Conservation (phyloP, 2,329 filamentous ascomycete species). For the Penicillium glabrum region DNA sequence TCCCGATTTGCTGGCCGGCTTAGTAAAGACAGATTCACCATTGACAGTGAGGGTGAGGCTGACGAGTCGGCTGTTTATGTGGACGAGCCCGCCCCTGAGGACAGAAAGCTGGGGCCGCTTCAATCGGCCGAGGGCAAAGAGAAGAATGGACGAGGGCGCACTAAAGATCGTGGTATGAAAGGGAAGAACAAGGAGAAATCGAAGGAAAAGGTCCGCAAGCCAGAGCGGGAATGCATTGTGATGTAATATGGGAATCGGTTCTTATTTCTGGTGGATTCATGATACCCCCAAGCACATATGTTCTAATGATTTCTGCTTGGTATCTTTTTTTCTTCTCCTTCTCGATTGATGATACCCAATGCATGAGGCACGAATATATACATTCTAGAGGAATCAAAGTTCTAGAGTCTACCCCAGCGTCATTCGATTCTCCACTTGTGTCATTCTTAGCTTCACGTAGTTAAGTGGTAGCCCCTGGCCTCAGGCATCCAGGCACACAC, state of each 20-base stretch:
- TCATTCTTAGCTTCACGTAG: neutral
- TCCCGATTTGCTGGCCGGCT: conserved; percentile 35
- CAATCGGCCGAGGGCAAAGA: conserved; percentile 23
- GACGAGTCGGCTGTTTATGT: conserved; percentile 26
- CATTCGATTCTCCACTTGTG: neutral
- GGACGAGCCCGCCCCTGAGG: conserved; percentile 15
- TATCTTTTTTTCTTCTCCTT: conserved; percentile 5
- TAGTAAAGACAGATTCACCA: conserved; percentile 31
- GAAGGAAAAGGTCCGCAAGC: conserved; percentile 36
- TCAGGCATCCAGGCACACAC: conserved; percentile 10
- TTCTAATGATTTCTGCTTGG: neutral
- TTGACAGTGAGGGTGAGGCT: conserved; percentile 28
- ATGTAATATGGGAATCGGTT: conserved; percentile 10
- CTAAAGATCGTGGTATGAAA: conserved; percentile 21
- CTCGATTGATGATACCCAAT: conserved; percentile 17
- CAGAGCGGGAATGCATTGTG: conserved; percentile 43
- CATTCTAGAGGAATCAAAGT: neutral
- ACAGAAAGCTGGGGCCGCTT: conserved; percentile 12
- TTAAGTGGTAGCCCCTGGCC: neutral
- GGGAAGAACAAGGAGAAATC: conserved; percentile 35
- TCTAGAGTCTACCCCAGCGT: neutral
- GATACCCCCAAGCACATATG: conserved; percentile 13
- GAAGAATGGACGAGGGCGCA: conserved; percentile 21
- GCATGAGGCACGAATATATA: conserved; percentile 3
- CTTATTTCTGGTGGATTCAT: conserved; percentile 2